Evolutionary conservation across 805 yeast genomes (phyloP), one percentile per base, ranked within the genome.

Genomic region (Candida silvatica): DNA sequence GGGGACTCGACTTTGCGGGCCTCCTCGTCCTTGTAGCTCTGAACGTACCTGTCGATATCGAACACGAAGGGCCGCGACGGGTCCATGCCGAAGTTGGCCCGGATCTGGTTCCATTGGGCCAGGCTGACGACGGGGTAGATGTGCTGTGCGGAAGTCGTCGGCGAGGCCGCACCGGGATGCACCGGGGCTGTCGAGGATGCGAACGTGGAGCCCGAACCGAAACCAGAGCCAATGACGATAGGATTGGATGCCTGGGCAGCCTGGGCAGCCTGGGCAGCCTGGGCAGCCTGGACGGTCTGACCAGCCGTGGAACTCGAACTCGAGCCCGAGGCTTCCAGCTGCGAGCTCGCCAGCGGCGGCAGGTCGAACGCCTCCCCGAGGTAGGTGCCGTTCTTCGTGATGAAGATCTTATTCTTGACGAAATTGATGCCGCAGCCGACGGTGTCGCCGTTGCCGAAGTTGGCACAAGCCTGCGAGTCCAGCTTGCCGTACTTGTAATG

Each of bases 381-480:
- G 27, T 55, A 60, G 3, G 82, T 66, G 2, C 96, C 97, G 56
- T 88, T 87, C 52, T 82, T 79, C 0, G 96, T 87, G 43, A 74
- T 74, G 47, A 87, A 88, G 2, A 85, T 67, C 0, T 76, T 59
- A 28, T 73, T 68, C 27, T 71, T 72, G 12, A 69, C 62, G 46
- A 73, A 80, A 59, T 87, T 80, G 17, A 86, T 67, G 4, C 96
- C 96, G 55, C 88, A 80, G 0, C 97, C 97, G 42, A 88, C 67
- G 3, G 71, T 63, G 54, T 86, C 95, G 17, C 69, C 69, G 24
- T 59, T 50, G 0, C 77, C 72, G 52, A 70, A 78, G 20, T 52
- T 58, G 27, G 68, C 65, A 2, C 65, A 64, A 34, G 60, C 66
- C 17, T 56, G 60, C 29, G 59, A 61, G 12, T 62, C 56, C 3